phyloP scores from a whole-genome alignment of 768 basidiomycete species.

The Psilocybe azurescens region DNA sequence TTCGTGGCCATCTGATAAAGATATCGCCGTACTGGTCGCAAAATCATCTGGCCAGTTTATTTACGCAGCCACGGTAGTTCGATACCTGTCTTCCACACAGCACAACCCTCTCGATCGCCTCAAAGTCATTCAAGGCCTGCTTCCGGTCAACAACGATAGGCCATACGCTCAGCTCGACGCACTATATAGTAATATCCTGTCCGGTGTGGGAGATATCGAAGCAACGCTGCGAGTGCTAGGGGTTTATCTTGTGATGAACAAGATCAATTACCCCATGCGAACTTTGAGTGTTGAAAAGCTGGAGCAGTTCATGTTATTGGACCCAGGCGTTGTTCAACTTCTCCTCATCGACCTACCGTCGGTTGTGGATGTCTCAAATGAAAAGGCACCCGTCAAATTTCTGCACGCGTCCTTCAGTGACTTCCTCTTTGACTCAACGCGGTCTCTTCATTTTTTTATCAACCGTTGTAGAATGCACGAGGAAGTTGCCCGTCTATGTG shows the following conservation, averaged over 20 bases:
- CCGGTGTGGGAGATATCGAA: slow-evolving; percentile 4
- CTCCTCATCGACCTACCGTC: not conserved
- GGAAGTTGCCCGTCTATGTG: not conserved
- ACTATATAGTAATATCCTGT: slow-evolving; percentile 16
- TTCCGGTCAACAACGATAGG: not conserved
- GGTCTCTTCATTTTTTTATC: not conserved
- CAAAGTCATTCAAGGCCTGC: not conserved
- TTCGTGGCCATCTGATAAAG: slow-evolving; percentile 6
- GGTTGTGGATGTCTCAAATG: not conserved
- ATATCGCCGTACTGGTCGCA: not conserved
- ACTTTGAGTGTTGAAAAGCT: not conserved
- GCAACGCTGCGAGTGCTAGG: not conserved
- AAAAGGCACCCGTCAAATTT: not conserved
- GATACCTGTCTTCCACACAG: slow-evolving; percentile 8
- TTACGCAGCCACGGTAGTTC: slow-evolving; percentile 6
- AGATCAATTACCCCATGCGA: too few species aligned
- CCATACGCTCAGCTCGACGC: slow-evolving; percentile 16
- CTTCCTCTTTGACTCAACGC: not conserved
- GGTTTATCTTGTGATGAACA: not conserved
- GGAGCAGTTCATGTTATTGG: not conserved
- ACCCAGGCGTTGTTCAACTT: not conserved
- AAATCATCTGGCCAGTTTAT: slow-evolving; percentile 7
- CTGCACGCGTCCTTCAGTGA: not conserved
- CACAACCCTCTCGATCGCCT: slow-evolving; percentile 6
- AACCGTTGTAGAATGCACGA: not conserved